These are phyloP conservation scores for Hirsutella rhossiliensis DNA, from an alignment of 2,329 filamentous ascomycete genomes.

Conservation along the genomic window DNA sequence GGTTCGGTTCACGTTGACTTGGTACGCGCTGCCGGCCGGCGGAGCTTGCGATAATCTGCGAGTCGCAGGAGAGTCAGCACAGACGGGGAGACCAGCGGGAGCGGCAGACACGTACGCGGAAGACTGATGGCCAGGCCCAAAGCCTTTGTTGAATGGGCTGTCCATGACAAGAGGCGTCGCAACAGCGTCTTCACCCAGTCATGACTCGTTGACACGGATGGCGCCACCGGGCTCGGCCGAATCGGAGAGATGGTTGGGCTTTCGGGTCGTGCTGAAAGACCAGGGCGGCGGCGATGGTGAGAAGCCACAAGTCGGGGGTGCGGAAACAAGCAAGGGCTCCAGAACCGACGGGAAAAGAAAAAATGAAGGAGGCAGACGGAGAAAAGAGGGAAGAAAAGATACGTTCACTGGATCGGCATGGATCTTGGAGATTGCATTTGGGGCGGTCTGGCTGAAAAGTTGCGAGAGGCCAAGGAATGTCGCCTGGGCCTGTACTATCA, in stretches of 20 bases:
- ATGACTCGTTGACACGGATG: constrained; percentile 2
- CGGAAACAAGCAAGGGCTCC: too few species aligned
- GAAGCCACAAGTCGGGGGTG: too few species aligned
- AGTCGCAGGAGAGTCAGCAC: background rate
- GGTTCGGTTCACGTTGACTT: constrained; percentile 74
- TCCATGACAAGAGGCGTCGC: constrained; percentile 12
- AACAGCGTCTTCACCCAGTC: background rate
- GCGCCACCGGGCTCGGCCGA: background rate
- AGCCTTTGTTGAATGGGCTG: constrained; percentile 15
- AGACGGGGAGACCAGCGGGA: background rate
- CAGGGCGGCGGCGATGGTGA: too few species aligned
- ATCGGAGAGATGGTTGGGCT: background rate
- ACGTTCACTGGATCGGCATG: too few species aligned
- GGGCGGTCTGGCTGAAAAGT: too few species aligned
- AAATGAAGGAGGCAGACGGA: too few species aligned
- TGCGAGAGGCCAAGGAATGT: too few species aligned
- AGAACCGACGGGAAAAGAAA: too few species aligned
- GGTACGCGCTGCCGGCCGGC: constrained; percentile 36
- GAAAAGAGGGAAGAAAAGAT: too few species aligned
- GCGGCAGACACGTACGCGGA: constrained; percentile 12
- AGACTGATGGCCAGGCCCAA: constrained; percentile 13
- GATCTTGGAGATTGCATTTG: too few species aligned
- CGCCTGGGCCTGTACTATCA: too few species aligned
- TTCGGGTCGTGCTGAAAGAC: too few species aligned
- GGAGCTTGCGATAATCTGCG: background rate